A percentile compares a stretch with the other conserved stretches of the same genome.
Conservation (phyloP, 2,329 filamentous ascomycete genomes). For the Decorospora gaudefroyi region DNA sequence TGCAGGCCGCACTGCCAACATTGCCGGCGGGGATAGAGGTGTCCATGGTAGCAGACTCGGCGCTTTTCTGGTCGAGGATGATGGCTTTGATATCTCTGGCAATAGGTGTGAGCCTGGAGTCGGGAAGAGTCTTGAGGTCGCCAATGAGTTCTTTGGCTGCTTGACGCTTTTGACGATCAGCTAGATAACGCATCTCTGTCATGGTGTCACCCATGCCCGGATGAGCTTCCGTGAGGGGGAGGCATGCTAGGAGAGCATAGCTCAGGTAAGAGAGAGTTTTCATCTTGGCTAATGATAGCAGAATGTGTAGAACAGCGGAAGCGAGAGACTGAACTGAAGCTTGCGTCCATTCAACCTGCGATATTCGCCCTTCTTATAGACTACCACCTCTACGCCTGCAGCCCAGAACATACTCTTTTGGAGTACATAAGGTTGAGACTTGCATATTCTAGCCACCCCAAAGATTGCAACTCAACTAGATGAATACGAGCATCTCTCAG, state of each 20-base stretch:
- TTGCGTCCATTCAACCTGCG: not conserved
- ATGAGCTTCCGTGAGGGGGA: conserved; percentile 25
- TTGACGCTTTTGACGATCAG: conserved; percentile 27
- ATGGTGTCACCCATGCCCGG: conserved; percentile 39
- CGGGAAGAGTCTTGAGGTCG: conserved; percentile 40
- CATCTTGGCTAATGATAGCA: conserved; percentile 5
- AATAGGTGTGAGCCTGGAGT: conserved; percentile 38
- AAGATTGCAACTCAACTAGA: conserved; percentile 13
- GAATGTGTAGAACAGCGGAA: not conserved
- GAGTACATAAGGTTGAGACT: conserved; percentile 10
- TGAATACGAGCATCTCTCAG: conserved; percentile 23
- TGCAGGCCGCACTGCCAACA: conserved; percentile 42
- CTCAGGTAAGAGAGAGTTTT: conserved; percentile 19
- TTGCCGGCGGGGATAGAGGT: conserved; percentile 32
- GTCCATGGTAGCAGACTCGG: conserved; percentile 29
- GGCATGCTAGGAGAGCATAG: conserved; percentile 24
- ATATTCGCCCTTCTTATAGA: not conserved
- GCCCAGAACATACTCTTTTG: conserved; percentile 9
- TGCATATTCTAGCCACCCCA: not conserved
- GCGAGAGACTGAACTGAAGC: not conserved
- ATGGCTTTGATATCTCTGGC: conserved; percentile 45
- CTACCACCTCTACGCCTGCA: not conserved
- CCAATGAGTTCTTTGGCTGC: conserved; percentile 43
- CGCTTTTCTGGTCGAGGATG: conserved; percentile 32
- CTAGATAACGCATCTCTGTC: conserved; percentile 23